Evolutionary conservation across 371 early-diverging fungal genomes (phyloP).

Genomic region (Mortierella sp.): DNA sequence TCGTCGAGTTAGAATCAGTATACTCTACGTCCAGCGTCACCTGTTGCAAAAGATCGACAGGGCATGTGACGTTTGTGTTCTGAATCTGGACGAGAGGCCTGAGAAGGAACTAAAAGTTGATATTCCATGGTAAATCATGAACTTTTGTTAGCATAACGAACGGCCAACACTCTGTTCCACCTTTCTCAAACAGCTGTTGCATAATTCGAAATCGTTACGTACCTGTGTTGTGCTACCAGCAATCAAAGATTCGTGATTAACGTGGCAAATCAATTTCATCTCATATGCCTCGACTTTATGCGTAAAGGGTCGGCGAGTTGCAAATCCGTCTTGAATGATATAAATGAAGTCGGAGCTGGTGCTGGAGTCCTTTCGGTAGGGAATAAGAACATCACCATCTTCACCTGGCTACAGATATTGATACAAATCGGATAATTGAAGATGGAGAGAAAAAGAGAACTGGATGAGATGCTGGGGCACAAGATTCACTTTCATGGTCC

Average conservation of each 20-base stretch:
- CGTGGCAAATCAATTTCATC: constrained; percentile 53
- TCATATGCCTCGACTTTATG: constrained; percentile 53
- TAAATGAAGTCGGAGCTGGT: constrained; percentile 28
- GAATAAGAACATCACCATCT: constrained; percentile 56
- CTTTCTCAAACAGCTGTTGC: no score
- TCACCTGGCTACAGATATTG: constrained; percentile 53
- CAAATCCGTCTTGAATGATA: constrained; percentile 55
- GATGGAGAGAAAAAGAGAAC: not conserved
- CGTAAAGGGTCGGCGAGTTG: constrained; percentile 51
- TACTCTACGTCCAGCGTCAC: constrained; percentile 47
- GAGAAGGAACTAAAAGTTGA: constrained; percentile 46
- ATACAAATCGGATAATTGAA: no score
- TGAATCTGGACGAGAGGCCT: constrained; percentile 53
- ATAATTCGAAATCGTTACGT: not conserved
- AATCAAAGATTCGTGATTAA: constrained; percentile 60
- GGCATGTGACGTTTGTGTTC: constrained; percentile 27
- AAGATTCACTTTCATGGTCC: not conserved
- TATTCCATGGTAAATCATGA: no score
- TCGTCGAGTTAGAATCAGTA: constrained; percentile 36
- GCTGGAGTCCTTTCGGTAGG: constrained; percentile 39
- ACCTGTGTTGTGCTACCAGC: constrained; percentile 57
- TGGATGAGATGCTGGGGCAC: not conserved
- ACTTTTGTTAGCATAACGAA: no score
- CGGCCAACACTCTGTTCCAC: no score
- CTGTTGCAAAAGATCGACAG: constrained; percentile 57